Conservation (phyloP, 768 basidiomycete genomes). For the Amanita thiersii region DNA sequence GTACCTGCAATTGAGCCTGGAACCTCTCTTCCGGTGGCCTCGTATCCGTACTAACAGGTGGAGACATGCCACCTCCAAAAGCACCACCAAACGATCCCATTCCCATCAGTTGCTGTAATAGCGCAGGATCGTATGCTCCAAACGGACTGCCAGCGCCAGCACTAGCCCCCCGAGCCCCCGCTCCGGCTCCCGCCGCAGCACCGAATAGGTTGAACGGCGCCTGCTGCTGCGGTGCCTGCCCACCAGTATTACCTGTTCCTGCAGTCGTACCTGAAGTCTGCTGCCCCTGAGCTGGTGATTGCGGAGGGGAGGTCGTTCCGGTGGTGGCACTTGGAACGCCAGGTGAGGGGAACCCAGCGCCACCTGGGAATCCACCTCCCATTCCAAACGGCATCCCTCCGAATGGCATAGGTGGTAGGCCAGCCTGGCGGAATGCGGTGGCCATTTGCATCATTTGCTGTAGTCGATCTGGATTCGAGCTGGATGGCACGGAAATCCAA, state of each 20-base stretch:
- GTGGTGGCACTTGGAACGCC: conserved; percentile 38
- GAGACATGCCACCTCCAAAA: conserved; percentile 21
- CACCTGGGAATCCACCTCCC: conserved; percentile 13
- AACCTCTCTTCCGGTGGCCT: conserved; percentile 88
- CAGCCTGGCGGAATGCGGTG: conserved; percentile 35
- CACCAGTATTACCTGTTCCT: background rate
- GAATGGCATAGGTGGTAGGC: conserved; percentile 17
- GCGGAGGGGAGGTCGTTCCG: conserved; percentile 18
- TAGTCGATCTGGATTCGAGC: conserved; percentile 71
- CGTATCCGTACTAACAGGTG: conserved; percentile 52
- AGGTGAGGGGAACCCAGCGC: conserved; percentile 45
- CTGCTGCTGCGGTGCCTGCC: conserved; percentile 2
- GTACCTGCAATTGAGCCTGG: conserved; percentile 75
- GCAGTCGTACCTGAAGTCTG: conserved; percentile 12
- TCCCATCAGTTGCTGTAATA: conserved; percentile 37
- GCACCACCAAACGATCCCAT: conserved; percentile 18
- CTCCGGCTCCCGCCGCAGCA: conserved; percentile 17
- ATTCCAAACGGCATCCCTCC: conserved; percentile 21
- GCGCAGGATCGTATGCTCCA: conserved; percentile 27
- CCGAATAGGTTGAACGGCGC: conserved; percentile 18
- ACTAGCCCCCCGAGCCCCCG: conserved; percentile 15
- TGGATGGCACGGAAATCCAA: too few relatives aligned
- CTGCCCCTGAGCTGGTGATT: conserved; percentile 16
- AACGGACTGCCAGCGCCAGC: conserved; percentile 22
- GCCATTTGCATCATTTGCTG: conserved; percentile 76